Conservation (phyloP, 2,329 filamentous ascomycete species). For the Pseudogymnoascus sp. region DNA sequence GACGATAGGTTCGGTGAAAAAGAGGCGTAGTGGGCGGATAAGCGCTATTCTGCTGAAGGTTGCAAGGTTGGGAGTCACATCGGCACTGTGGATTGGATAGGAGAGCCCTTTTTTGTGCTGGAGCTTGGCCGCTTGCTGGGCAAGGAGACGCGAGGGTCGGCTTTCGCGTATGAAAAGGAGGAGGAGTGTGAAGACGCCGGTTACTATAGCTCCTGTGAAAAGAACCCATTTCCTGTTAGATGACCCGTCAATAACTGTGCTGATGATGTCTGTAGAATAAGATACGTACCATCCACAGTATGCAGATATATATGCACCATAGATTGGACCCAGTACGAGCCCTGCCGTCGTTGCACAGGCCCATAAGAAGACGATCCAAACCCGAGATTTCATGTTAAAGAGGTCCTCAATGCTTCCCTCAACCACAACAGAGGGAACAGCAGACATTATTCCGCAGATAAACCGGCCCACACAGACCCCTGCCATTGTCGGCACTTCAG, state of each 20-base stretch:
- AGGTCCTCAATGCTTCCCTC: constrained; percentile 42
- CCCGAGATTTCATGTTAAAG: constrained; percentile 35
- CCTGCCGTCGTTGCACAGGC: constrained; percentile 35
- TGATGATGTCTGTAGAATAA: background rate
- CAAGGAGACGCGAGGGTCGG: constrained; percentile 35
- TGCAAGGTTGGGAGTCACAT: constrained; percentile 29
- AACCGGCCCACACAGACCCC: constrained; percentile 35
- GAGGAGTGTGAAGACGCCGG: constrained; percentile 27
- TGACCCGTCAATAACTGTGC: background rate
- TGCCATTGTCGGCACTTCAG: constrained; percentile 28
- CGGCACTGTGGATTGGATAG: constrained; percentile 30
- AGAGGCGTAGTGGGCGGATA: constrained; percentile 33
- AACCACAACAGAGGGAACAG: constrained; percentile 38
- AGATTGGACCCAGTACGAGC: constrained; percentile 35
- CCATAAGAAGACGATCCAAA: constrained; percentile 40
- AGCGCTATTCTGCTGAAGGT: constrained; percentile 33
- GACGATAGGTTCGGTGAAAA: constrained; percentile 39
- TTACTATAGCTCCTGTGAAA: constrained; percentile 33
- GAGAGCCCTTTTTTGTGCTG: constrained; percentile 21
- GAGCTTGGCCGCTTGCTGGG: constrained; percentile 26
- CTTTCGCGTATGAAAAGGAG: constrained; percentile 34
- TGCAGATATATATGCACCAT: constrained; percentile 33
- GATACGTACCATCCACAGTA: constrained; percentile 28
- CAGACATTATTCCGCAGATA: constrained; percentile 36
- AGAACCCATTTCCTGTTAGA: constrained; percentile 36